Percentiles rank a stretch among this genome's conserved stretches.
phyloP scores from a whole-genome alignment of 306 rosid genomes.

The Canavalia gladiata region DNA sequence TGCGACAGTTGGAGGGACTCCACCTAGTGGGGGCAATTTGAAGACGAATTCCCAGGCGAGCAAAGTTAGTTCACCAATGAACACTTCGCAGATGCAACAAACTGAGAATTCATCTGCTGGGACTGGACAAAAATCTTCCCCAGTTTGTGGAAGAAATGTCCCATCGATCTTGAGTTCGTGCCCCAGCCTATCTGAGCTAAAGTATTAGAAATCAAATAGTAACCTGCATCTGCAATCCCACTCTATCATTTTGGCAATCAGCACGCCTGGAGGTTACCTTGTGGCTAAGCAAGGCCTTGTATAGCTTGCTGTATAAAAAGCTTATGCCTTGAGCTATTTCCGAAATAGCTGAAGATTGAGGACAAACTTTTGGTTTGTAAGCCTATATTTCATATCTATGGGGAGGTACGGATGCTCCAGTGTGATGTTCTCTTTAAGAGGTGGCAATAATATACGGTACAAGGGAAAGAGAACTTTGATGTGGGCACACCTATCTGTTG shows the following conservation, averaged over 20 bases:
- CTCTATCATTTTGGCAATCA: background rate
- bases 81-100: conserved; percentile 47
- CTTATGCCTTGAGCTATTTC: background rate
- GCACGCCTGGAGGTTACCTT: conserved; percentile 2
- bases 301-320: background rate
- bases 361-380: conserved; percentile 12
- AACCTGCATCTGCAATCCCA: conserved; percentile 10
- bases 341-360: background rate
- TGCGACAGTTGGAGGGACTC: conserved; percentile 32
- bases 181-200: conserved; percentile 56
- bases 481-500: background rate
- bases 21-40: conserved; percentile 44
- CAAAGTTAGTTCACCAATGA: conserved; percentile 46
- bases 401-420: background rate
- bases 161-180: conserved; percentile 59
- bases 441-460: background rate
- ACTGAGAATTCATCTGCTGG: conserved; percentile 48
- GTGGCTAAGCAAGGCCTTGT: background rate
- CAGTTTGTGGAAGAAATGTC: conserved; percentile 59
- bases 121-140: conserved; percentile 54
- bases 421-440: background rate
- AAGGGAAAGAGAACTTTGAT: background rate
- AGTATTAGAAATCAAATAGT: conserved; percentile 49
- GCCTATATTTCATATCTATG: background rate
- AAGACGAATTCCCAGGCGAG: conserved; percentile 40